Evolutionary conservation across 495 filamentous ascomycete species (phyloP).

Genomic region (Penicillium alfredii): DNA sequence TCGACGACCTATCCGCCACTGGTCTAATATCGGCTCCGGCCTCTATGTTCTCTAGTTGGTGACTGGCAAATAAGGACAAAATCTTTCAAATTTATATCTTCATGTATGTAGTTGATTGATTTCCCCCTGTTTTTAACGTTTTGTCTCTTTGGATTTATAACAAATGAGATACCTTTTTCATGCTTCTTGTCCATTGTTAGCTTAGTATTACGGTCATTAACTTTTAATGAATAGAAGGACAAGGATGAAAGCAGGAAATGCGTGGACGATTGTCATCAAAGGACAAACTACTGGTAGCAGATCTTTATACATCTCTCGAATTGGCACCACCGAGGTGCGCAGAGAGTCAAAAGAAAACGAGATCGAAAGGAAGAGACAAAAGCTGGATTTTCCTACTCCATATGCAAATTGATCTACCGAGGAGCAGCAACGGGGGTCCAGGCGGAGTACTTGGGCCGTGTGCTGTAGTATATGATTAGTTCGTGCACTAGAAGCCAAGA

Average conservation of each 20-base stretch:
- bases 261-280: too few species aligned
- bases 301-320: constrained; percentile 40
- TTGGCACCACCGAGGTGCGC: constrained; percentile 1
- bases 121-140: constrained; percentile 6
- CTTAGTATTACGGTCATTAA: too few species aligned
- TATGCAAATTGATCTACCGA: constrained; percentile 28
- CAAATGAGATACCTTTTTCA: constrained; percentile 30
- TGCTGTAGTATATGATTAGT: constrained; percentile 18
- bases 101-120: constrained; percentile 26
- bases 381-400: constrained; percentile 16
- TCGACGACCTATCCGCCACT: constrained; percentile 41
- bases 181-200: constrained; percentile 14
- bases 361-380: constrained; percentile 7
- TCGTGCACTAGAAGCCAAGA: neutral
- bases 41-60: constrained; percentile 37
- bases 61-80: neutral
- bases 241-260: too few species aligned
- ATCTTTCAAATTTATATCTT: constrained; percentile 14
- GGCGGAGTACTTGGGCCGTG: constrained; percentile 38
- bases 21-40: constrained; percentile 44
- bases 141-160: constrained; percentile 15
- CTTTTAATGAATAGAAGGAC: too few species aligned
- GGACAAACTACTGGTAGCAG: constrained; percentile 26
- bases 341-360: constrained; percentile 11
- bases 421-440: constrained; percentile 43